A percentile compares a stretch with the other conserved stretches of the same genome.
Evolutionary conservation across 1,284 basidiomycete species (phyloP).

Genomic region (Inonotus hispidus): DNA sequence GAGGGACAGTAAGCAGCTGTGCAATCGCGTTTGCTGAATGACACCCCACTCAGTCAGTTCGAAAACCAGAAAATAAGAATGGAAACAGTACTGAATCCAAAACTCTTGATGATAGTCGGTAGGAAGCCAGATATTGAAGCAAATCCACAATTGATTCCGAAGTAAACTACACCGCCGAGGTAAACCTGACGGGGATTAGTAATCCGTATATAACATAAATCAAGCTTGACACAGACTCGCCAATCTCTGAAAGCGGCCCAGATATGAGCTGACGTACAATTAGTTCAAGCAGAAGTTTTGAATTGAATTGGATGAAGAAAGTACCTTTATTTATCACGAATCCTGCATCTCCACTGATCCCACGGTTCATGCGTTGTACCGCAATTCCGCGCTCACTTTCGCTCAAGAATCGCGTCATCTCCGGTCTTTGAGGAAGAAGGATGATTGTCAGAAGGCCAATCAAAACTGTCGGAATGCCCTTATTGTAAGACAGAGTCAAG

Average conservation of each 20-base stretch:
- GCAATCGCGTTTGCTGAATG: conserved; percentile 45
- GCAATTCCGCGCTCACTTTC: conserved; percentile 71
- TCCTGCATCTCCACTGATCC: conserved; percentile 61
- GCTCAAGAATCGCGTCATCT: conserved; percentile 64
- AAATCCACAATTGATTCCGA: conserved; percentile 73
- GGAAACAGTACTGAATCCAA: conserved; percentile 49
- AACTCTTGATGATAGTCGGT: conserved; percentile 75
- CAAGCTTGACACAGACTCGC: conserved; percentile 42
- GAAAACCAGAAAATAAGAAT: neutral
- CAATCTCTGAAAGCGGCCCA: conserved; percentile 64
- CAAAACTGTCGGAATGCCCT: conserved; percentile 64
- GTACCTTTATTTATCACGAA: conserved; percentile 50
- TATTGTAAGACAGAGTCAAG: neutral
- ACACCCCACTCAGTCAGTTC: neutral
- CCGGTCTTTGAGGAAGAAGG: conserved; percentile 73
- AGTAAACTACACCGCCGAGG: conserved; percentile 60
- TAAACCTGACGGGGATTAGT: conserved; percentile 43
- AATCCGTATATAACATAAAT: neutral
- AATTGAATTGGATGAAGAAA: neutral
- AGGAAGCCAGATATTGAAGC: conserved; percentile 80
- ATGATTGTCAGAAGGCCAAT: conserved; percentile 62
- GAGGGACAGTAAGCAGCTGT: conserved; percentile 75
- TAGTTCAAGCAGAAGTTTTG: neutral
- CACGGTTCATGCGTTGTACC: conserved; percentile 67
- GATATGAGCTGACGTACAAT: conserved; percentile 45